Conservation (phyloP, 139 green algal genomes). For the Zygnema circumcarinatum region DNA sequence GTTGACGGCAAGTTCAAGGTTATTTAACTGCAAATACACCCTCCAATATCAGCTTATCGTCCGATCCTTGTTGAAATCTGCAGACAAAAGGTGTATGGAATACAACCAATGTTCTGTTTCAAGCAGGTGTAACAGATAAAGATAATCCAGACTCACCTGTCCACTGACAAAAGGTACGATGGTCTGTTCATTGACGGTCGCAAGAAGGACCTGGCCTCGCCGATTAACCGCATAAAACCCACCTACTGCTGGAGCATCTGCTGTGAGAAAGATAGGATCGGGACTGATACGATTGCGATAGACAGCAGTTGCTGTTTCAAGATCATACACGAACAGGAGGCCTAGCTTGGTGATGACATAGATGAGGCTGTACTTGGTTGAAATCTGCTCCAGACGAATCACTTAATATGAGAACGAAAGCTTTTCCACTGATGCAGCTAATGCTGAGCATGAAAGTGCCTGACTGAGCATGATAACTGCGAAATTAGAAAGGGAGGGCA, state of each 20-base stretch:
- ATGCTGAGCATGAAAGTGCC: not conserved
- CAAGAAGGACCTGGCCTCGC: slow-evolving; percentile 86
- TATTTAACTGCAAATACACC: slow-evolving; percentile 91
- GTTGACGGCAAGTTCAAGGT: slow-evolving; percentile 92
- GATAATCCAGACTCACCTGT: slow-evolving; percentile 56
- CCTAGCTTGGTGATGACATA: slow-evolving; percentile 99
- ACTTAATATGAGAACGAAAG: not conserved
- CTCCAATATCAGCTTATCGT: too few species aligned
- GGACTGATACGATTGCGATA: slow-evolving; percentile 96
- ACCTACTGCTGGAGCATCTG: slow-evolving; percentile 72
- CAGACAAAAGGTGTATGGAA: too few species aligned
- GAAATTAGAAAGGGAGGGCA: not conserved
- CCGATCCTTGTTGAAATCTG: not conserved
- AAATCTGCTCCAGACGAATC: slow-evolving; percentile 54
- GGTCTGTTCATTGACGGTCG: slow-evolving; percentile 88
- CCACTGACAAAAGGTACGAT: slow-evolving; percentile 94
- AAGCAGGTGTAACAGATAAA: too few species aligned
- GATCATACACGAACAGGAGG: slow-evolving; percentile 98
- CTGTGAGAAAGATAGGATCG: slow-evolving; percentile 96
- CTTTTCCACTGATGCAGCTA: not conserved
- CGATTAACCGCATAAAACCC: slow-evolving; percentile 95
- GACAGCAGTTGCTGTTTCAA: slow-evolving; percentile 93
- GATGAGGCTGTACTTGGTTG: slow-evolving; percentile 84
- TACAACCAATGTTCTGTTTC: too few species aligned
- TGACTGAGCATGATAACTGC: not conserved